Percentiles rank a stretch among this genome's conserved stretches.
phyloP scores from a whole-genome alignment of 257 asterid genomes.

The Solanum lignicaule region DNA sequence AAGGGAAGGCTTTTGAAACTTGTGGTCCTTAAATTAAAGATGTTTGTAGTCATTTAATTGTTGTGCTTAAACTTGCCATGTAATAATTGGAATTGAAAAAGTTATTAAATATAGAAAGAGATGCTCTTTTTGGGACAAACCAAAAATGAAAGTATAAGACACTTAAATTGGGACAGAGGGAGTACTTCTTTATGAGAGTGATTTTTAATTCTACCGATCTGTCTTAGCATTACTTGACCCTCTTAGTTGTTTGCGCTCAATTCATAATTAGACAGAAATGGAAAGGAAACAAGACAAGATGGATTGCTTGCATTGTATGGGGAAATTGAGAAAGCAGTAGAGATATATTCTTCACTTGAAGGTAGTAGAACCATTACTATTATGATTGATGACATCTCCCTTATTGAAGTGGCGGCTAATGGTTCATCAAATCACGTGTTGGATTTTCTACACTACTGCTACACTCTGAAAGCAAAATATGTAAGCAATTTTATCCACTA shows the following conservation, averaged over 20 bases:
- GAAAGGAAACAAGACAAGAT: conserved; percentile 31
- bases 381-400: conserved; percentile 78
- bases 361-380: conserved; percentile 30
- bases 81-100: not conserved
- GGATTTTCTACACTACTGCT: conserved; percentile 78
- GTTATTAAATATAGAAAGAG: not conserved
- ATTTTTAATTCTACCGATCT: not conserved
- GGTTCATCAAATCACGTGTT: conserved; percentile 59
- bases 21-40: not conserved
- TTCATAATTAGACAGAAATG: conserved; percentile 28
- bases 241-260: not conserved
- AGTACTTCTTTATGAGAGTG: not conserved
- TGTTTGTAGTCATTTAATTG: not conserved
- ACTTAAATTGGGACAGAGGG: not conserved
- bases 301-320: conserved; percentile 48
- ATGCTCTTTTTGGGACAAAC: not conserved
- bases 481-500: conserved; percentile 30
- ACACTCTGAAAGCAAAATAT: conserved; percentile 55
- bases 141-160: not conserved
- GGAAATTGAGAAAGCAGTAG: conserved; percentile 66
- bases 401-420: conserved; percentile 71
- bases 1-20: not conserved
- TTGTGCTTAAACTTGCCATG: not conserved
- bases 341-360: conserved; percentile 30
- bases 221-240: not conserved